Percentiles rank a stretch among this genome's conserved stretches.
phyloP scores from a whole-genome alignment of 148 eudicot genomes.

The Oxyria digyna region DNA sequence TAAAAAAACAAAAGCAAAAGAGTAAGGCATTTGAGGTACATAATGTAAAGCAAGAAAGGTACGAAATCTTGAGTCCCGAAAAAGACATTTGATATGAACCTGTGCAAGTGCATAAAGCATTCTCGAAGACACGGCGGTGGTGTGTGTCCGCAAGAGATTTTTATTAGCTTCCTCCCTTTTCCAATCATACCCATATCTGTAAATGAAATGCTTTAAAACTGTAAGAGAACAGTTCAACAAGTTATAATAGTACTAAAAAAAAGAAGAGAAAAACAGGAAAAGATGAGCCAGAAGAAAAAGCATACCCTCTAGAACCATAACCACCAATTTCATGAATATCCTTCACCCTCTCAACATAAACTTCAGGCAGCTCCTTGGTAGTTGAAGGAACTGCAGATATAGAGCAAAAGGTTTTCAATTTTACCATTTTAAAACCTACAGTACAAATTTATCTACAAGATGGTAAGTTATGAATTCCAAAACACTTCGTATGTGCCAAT shows the following conservation, averaged over 20 bases:
- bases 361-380: constrained; percentile 73
- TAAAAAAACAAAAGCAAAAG: neutral
- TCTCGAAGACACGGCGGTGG: constrained; percentile 96
- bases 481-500: too few species aligned
- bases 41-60: neutral
- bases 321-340: constrained; percentile 82
- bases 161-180: constrained; percentile 87
- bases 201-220: neutral
- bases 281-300: neutral
- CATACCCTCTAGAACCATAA: constrained; percentile 90
- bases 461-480: neutral
- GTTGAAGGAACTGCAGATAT: constrained; percentile 58
- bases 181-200: constrained; percentile 90
- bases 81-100: constrained; percentile 20
- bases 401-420: neutral
- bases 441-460: neutral
- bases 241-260: neutral
- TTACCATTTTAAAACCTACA: too few species aligned
- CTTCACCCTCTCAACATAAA: constrained; percentile 83
- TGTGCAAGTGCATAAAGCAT: constrained; percentile 85
- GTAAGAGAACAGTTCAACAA: too few species aligned
- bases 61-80: neutral
- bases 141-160: constrained; percentile 90
- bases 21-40: too few species aligned
- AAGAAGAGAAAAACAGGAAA: neutral